phyloP scores from a whole-genome alignment of 352 stramenopile genomes.

The Elongisporangium anandrum region DNA sequence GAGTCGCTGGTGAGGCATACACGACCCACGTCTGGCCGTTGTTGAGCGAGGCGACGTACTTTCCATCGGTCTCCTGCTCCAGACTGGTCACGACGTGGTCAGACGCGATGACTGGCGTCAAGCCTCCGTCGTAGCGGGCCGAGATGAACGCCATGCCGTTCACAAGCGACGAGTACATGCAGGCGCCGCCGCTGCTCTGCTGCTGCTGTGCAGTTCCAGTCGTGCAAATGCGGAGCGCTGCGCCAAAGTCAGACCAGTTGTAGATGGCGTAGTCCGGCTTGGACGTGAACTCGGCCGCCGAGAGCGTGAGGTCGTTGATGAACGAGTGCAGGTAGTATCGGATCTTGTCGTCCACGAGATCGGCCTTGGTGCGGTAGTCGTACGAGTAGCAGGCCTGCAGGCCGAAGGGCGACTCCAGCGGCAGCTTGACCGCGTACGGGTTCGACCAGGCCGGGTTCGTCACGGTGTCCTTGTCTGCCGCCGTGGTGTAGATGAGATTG shows the following conservation, averaged over 20 bases:
- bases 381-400: slow-evolving; percentile 60
- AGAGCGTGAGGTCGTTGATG: slow-evolving; percentile 68
- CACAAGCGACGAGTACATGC: slow-evolving; percentile 50
- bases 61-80: slow-evolving; percentile 29
- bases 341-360: slow-evolving; percentile 38
- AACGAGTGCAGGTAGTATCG: slow-evolving; percentile 57
- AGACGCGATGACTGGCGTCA: slow-evolving; percentile 47
- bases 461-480: slow-evolving; percentile 27
- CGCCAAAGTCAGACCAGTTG: slow-evolving; percentile 59
- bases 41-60: slow-evolving; percentile 53
- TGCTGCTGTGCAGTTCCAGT: slow-evolving; percentile 6
- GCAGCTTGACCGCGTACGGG: slow-evolving; percentile 61
- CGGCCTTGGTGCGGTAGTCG: slow-evolving; percentile 42
- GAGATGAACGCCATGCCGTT: slow-evolving; percentile 77
- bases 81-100: slow-evolving; percentile 45
- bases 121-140: slow-evolving; percentile 37
- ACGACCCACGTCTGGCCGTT: slow-evolving; percentile 80
- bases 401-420: slow-evolving; percentile 36
- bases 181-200: slow-evolving; percentile 12
- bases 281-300: slow-evolving; percentile 46
- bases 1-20: slow-evolving; percentile 41
- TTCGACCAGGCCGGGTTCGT: slow-evolving; percentile 58
- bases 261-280: slow-evolving; percentile 57
- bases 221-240: slow-evolving; percentile 52
- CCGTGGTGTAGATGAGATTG: slow-evolving; percentile 61